Percentiles rank a stretch among this genome's conserved stretches.
Evolutionary conservation across 2,329 filamentous ascomycete genomes (phyloP).

Genomic region (Harringtonia lauricola): DNA sequence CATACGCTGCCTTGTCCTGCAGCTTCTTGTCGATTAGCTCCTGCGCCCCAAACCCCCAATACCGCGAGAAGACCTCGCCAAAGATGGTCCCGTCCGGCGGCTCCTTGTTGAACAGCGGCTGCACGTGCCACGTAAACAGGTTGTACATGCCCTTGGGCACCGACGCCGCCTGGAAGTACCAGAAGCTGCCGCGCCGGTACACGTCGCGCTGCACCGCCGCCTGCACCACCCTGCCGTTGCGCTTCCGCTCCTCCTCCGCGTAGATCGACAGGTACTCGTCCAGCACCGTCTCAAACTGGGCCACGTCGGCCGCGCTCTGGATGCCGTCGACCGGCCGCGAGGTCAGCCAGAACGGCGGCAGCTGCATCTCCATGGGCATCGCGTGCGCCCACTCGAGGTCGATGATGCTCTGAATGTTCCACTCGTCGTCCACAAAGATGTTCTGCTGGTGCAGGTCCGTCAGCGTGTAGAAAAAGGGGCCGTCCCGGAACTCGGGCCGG

Average conservation of each 20-base stretch:
- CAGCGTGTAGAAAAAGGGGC: slow-evolving; percentile 11
- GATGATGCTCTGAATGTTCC: slow-evolving; percentile 19
- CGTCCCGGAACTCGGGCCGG: not conserved
- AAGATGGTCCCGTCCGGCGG: too few relatives aligned
- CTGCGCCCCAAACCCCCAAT: too few relatives aligned
- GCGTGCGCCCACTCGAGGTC: slow-evolving; percentile 17
- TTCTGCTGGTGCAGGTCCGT: slow-evolving; percentile 19
- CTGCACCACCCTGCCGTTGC: too few relatives aligned
- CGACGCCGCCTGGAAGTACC: not conserved
- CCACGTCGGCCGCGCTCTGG: not conserved
- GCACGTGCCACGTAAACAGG: not conserved
- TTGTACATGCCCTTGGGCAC: not conserved
- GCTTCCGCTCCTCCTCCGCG: not conserved
- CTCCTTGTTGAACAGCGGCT: not conserved
- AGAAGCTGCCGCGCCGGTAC: not conserved
- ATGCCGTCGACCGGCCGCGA: not conserved
- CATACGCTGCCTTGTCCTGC: too few relatives aligned
- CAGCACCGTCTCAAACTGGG: not conserved
- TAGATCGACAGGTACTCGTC: too few relatives aligned
- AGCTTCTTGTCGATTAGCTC: too few relatives aligned
- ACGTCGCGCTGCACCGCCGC: too few relatives aligned
- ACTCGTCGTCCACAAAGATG: slow-evolving; percentile 19
- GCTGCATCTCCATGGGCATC: not conserved
- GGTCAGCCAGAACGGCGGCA: not conserved
- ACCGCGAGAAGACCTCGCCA: too few relatives aligned